phyloP scores from a whole-genome alignment of 345 rosid species.

The Eutrema japonicum region DNA sequence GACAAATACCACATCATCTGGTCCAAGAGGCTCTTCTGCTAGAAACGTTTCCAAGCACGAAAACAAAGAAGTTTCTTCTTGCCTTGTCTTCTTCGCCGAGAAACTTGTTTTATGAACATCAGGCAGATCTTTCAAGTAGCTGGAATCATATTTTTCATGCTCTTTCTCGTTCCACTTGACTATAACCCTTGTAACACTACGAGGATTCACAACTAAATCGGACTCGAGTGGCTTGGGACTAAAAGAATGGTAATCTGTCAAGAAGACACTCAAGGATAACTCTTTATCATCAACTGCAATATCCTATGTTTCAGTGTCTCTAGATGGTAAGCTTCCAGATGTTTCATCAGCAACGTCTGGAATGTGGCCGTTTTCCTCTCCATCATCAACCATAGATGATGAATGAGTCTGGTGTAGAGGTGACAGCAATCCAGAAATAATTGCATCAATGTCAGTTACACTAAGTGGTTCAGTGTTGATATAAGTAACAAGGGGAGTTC shows the following conservation, averaged over 20 bases:
- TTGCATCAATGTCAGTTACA: conserved; percentile 63
- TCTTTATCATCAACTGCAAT: conserved; percentile 38
- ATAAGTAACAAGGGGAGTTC: conserved; percentile 73
- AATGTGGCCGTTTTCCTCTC: conserved; percentile 57
- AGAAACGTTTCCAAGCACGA: conserved; percentile 96
- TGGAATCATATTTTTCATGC: conserved; percentile 64
- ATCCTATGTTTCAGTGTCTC: conserved; percentile 48
- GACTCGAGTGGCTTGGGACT: conserved; percentile 52
- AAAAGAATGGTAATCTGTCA: conserved; percentile 47
- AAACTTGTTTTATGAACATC: conserved; percentile 66
- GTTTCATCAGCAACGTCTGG: conserved; percentile 54
- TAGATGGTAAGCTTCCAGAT: conserved; percentile 48
- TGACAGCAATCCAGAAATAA: conserved; percentile 57
- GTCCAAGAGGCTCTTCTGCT: conserved; percentile 93
- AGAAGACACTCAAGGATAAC: conserved; percentile 52
- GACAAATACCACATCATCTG: conserved; percentile 98
- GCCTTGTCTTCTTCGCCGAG: conserved; percentile 64
- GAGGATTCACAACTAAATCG: conserved; percentile 57
- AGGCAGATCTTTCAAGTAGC: conserved; percentile 78
- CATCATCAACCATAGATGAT: conserved; percentile 45
- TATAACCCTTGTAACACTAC: conserved; percentile 52
- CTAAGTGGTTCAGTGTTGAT: conserved; percentile 56
- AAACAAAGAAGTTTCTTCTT: conserved; percentile 79
- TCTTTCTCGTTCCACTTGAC: conserved; percentile 76
- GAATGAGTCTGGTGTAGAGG: conserved; percentile 65